Percentiles rank a stretch among this genome's conserved stretches.
Conservation (phyloP, 257 asterid species). For the Przewalskia tangutica region DNA sequence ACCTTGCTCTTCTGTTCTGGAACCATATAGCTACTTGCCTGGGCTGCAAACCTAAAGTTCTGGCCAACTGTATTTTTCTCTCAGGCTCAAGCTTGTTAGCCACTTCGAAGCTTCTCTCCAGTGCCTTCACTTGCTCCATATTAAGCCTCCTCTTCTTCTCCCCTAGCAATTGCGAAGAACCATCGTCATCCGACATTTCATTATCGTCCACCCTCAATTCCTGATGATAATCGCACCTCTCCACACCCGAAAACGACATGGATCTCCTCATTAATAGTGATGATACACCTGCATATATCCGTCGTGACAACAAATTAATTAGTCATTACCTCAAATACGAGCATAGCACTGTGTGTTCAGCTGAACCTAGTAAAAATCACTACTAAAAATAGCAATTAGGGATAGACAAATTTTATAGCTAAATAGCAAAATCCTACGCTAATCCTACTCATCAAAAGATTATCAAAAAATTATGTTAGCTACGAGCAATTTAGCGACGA, state of each 20-base stretch:
- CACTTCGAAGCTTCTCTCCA: slow-evolving; percentile 78
- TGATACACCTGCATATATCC: slow-evolving; percentile 27
- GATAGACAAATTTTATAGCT: too few species aligned
- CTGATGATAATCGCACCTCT: slow-evolving; percentile 35
- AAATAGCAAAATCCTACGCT: too few species aligned
- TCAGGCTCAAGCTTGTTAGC: slow-evolving; percentile 79
- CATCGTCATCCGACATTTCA: slow-evolving; percentile 57
- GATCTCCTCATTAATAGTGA: slow-evolving; percentile 63
- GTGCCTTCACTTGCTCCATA: slow-evolving; percentile 74
- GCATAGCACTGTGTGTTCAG: not conserved
- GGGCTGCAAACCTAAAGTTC: slow-evolving; percentile 70
- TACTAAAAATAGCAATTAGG: too few species aligned
- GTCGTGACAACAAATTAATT: not conserved
- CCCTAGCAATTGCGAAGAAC: slow-evolving; percentile 39
- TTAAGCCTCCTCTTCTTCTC: slow-evolving; percentile 77
- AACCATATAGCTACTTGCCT: slow-evolving; percentile 87
- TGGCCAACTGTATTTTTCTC: slow-evolving; percentile 68
- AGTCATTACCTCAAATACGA: not conserved
- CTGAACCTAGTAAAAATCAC: not conserved
- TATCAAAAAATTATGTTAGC: too few species aligned
- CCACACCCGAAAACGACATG: slow-evolving; percentile 61
- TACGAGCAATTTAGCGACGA: too few species aligned
- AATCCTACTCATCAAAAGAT: too few species aligned
- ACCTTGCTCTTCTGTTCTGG: slow-evolving; percentile 81
- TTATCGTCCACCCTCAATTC: slow-evolving; percentile 32